Evolutionary conservation across 768 basidiomycete genomes (phyloP).

Genomic region (Dacryopinax primogenitus): DNA sequence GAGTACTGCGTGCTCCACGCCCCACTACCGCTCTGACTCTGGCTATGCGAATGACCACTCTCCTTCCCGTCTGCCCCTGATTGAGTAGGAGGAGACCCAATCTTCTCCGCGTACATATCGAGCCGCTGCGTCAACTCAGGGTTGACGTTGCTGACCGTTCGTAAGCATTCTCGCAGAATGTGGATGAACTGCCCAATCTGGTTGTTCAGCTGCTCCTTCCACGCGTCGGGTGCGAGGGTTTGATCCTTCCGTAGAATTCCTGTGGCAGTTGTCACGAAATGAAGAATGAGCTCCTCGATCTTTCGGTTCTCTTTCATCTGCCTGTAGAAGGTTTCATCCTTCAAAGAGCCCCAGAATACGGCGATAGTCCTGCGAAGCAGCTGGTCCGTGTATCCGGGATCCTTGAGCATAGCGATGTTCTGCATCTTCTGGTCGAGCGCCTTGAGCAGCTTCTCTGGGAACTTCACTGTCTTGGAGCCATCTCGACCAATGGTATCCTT

Average conservation of each 20-base stretch:
- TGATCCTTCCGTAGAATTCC: slow-evolving; percentile 82
- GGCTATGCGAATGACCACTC: neutral
- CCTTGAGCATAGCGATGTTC: slow-evolving; percentile 86
- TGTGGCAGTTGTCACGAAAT: slow-evolving; percentile 87
- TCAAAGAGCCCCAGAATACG: slow-evolving; percentile 82
- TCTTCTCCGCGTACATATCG: slow-evolving; percentile 71
- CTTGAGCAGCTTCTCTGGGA: slow-evolving; percentile 87
- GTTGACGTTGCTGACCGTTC: slow-evolving; percentile 59
- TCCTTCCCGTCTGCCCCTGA: neutral
- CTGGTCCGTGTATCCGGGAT: slow-evolving; percentile 80
- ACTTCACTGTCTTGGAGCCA: slow-evolving; percentile 75
- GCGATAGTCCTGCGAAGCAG: slow-evolving; percentile 80
- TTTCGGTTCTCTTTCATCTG: slow-evolving; percentile 95
- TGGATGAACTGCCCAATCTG: slow-evolving; percentile 84
- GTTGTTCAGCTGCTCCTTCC: slow-evolving; percentile 86
- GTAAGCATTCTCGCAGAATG: slow-evolving; percentile 69
- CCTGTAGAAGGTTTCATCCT: slow-evolving; percentile 67
- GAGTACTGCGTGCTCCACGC: neutral
- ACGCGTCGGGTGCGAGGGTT: slow-evolving; percentile 65
- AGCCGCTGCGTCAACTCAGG: slow-evolving; percentile 70
- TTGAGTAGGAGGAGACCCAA: slow-evolving; percentile 41
- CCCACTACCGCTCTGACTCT: neutral
- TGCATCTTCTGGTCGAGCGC: slow-evolving; percentile 80
- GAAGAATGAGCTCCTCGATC: slow-evolving; percentile 92
- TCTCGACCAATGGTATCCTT: slow-evolving; percentile 55